Percentiles rank a stretch among this genome's conserved stretches.
These are phyloP conservation scores for Xylariaceae sp. DNA, from an alignment of 2,329 filamentous ascomycete species.

Conservation along the genomic window DNA sequence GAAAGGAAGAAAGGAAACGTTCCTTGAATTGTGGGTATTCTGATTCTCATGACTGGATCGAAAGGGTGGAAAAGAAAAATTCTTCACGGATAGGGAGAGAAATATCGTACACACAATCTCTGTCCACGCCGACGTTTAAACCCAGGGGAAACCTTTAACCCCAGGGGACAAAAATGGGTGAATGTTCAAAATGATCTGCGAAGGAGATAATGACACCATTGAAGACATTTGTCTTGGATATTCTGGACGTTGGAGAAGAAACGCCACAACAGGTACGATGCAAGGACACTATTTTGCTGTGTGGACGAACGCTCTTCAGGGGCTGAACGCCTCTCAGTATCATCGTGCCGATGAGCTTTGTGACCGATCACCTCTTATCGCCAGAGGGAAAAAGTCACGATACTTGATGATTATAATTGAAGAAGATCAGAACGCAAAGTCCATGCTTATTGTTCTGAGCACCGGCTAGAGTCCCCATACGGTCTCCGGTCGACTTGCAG, in stretches of 20 bases:
- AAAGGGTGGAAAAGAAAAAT: no score
- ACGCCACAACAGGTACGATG: conserved; percentile 23
- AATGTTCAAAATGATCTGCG: neutral
- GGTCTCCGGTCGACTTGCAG: no score
- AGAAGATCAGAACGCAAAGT: neutral
- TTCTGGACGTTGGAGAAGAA: conserved; percentile 9
- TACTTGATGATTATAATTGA: neutral
- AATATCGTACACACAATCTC: no score
- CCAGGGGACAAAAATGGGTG: neutral
- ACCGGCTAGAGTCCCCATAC: neutral
- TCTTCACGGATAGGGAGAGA: no score
- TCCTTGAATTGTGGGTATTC: no score
- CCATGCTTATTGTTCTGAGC: no score
- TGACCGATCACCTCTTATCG: conserved; percentile 2
- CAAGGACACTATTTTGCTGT: conserved; percentile 9
- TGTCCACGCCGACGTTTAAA: no score
- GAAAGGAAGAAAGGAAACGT: no score
- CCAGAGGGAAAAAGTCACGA: neutral
- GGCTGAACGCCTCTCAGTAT: neutral
- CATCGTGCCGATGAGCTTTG: conserved; percentile 1
- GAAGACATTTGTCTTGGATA: conserved; percentile 10
- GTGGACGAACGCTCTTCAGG: conserved; percentile 11
- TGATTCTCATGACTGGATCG: no score
- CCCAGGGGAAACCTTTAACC: neutral
- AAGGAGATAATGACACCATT: conserved; percentile 7